These are phyloP conservation scores for Ogataea saltuana DNA, from an alignment of 805 yeast genomes.

Conservation along the genomic window DNA sequence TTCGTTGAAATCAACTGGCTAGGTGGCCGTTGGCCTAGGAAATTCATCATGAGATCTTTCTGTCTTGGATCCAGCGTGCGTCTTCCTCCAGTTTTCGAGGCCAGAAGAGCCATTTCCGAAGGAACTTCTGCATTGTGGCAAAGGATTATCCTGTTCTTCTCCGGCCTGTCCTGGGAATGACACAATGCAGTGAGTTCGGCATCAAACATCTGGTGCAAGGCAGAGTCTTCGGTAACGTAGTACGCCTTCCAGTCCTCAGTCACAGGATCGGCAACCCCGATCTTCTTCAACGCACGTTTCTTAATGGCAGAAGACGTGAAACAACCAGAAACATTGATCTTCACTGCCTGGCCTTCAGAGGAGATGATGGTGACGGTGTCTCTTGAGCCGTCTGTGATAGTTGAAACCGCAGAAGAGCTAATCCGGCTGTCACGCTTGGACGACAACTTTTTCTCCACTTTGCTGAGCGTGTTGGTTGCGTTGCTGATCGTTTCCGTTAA, in stretches of 20 bases:
- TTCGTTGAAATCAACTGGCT: conserved; percentile 88
- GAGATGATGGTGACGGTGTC: conserved; percentile 61
- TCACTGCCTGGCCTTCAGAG: conserved; percentile 70
- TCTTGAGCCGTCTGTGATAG: conserved; percentile 2
- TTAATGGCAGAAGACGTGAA: conserved; percentile 79
- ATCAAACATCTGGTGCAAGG: conserved; percentile 58
- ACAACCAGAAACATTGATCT: conserved; percentile 74
- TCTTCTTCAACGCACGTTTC: conserved; percentile 59
- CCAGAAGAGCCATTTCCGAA: conserved; percentile 33
- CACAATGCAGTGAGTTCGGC: conserved; percentile 82
- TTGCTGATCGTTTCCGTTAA: conserved; percentile 24
- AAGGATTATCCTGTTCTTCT: conserved; percentile 68
- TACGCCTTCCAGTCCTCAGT: conserved; percentile 57
- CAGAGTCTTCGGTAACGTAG: conserved; percentile 46
- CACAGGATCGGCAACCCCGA: conserved; percentile 48
- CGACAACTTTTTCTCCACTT: conserved; percentile 15
- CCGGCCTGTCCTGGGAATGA: conserved; percentile 69
- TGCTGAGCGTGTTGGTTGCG: conserved; percentile 18
- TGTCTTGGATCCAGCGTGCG: conserved; percentile 1
- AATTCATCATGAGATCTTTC: conserved; percentile 39
- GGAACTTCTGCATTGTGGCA: conserved; percentile 69
- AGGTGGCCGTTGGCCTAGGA: conserved; percentile 91
- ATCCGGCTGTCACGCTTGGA: conserved; percentile 3
- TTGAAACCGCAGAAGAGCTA: not conserved
- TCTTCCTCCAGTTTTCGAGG: conserved; percentile 12